A percentile compares a stretch with the other conserved stretches of the same genome.
These are phyloP conservation scores for Mycena chlorophos DNA, from an alignment of 768 basidiomycete species.

Conservation along the genomic window DNA sequence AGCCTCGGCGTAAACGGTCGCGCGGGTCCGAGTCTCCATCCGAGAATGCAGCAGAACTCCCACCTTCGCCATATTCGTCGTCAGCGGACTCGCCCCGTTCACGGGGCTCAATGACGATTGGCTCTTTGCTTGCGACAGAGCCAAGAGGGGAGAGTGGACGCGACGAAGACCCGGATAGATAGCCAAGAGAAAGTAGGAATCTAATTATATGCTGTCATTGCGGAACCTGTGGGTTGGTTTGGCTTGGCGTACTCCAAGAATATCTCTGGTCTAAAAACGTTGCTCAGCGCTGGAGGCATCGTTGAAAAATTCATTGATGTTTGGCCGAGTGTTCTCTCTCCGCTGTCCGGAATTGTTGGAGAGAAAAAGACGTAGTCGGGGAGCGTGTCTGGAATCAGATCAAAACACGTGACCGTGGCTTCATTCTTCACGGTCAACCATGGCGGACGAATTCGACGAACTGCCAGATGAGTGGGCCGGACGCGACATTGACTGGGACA, in stretches of 20 bases:
- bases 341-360: too few species aligned
- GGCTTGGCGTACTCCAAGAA: background rate
- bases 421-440: conserved; percentile 25
- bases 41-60: conserved; percentile 48
- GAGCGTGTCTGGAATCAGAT: too few species aligned
- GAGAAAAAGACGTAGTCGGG: too few species aligned
- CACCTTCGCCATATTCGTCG: conserved; percentile 75
- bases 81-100: conserved; percentile 67
- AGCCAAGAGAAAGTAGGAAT: conserved; percentile 1
- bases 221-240: background rate
- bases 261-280: too few species aligned
- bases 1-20: conserved; percentile 61
- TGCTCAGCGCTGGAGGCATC: too few species aligned
- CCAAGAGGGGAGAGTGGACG: conserved; percentile 40
- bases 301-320: too few species aligned
- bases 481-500: conserved; percentile 50
- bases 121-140: conserved; percentile 60
- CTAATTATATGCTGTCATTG: background rate
- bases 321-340: too few species aligned
- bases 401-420: background rate
- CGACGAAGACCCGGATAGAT: conserved; percentile 25
- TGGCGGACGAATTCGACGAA: conserved; percentile 53
- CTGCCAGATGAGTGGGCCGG: conserved; percentile 55
- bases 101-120: conserved; percentile 77
- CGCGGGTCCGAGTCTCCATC: conserved; percentile 57